These are phyloP conservation scores for Pichia sp. DNA, from an alignment of 1,139 yeast genomes.

Conservation along the genomic window DNA sequence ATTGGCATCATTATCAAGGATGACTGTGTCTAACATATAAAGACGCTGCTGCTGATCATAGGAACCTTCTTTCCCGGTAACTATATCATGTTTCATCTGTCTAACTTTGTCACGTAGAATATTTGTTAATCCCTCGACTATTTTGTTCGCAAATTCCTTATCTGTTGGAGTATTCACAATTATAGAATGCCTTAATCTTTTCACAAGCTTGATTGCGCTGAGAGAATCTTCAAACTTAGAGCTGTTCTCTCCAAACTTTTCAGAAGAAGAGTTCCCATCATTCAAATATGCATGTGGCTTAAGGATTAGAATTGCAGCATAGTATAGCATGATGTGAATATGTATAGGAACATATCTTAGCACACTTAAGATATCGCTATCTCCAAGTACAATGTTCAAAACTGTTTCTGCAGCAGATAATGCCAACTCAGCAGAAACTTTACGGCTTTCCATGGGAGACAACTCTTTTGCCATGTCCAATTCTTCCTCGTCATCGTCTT, in stretches of 20 bases:
- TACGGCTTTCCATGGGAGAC: slow-evolving; percentile 37
- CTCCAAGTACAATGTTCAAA: slow-evolving; percentile 53
- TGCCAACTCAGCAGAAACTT: slow-evolving; percentile 46
- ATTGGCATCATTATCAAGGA: slow-evolving; percentile 8
- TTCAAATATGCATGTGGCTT: slow-evolving; percentile 42
- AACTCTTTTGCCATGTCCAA: slow-evolving; percentile 33
- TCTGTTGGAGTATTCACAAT: slow-evolving; percentile 51
- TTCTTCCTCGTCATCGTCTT: slow-evolving; percentile 26
- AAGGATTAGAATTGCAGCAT: slow-evolving; percentile 56
- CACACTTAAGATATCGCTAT: slow-evolving; percentile 53
- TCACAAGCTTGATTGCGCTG: slow-evolving; percentile 28
- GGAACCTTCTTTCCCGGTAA: slow-evolving; percentile 22
- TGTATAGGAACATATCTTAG: slow-evolving; percentile 66
- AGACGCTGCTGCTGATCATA: background rate
- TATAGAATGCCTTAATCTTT: slow-evolving; percentile 41
- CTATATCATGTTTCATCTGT: slow-evolving; percentile 25
- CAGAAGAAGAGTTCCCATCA: slow-evolving; percentile 15
- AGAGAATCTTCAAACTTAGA: slow-evolving; percentile 25
- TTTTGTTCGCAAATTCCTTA: slow-evolving; percentile 46
- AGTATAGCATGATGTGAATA: slow-evolving; percentile 66
- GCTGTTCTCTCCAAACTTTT: slow-evolving; percentile 2
- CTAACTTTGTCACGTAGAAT: slow-evolving; percentile 40
- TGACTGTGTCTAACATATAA: slow-evolving; percentile 1
- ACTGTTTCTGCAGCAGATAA: slow-evolving; percentile 62
- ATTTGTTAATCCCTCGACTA: slow-evolving; percentile 43